Evolutionary conservation across 306 rosid species (phyloP).

Genomic region (Morella rubra): DNA sequence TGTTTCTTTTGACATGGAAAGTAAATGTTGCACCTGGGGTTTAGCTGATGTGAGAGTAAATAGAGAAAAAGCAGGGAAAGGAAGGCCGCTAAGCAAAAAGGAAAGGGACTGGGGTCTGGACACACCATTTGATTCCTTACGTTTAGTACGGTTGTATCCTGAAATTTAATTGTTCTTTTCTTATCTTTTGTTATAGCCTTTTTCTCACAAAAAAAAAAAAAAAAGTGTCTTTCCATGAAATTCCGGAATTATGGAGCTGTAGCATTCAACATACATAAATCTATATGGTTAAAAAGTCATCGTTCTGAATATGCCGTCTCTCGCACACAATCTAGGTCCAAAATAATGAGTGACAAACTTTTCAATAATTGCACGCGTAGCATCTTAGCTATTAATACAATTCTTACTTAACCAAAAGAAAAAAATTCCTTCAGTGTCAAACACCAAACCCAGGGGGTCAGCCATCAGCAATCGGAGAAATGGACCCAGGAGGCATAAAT

Average conservation of each 20-base stretch:
- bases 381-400: too few relatives aligned
- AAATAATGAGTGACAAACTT: background rate
- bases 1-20: constrained; percentile 70
- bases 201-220: too few relatives aligned
- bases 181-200: constrained; percentile 2
- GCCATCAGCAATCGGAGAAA: too few relatives aligned
- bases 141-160: constrained; percentile 74
- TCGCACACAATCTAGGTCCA: background rate
- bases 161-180: constrained; percentile 38
- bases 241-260: constrained; percentile 2
- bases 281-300: background rate
- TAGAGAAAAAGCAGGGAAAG: constrained; percentile 89
- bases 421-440: too few relatives aligned
- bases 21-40: constrained; percentile 79
- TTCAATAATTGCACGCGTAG: background rate
- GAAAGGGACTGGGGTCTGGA: constrained; percentile 81
- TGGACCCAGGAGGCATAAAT: too few relatives aligned
- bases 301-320: background rate
- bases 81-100: constrained; percentile 87
- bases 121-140: constrained; percentile 66
- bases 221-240: background rate
- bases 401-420: too few relatives aligned
- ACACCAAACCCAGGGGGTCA: too few relatives aligned
- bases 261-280: background rate
- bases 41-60: constrained; percentile 77